Evolutionary conservation across 2,329 filamentous ascomycete species (phyloP), one percentile per base, ranked within the genome.

Genomic region (Dothistroma septosporum): DNA sequence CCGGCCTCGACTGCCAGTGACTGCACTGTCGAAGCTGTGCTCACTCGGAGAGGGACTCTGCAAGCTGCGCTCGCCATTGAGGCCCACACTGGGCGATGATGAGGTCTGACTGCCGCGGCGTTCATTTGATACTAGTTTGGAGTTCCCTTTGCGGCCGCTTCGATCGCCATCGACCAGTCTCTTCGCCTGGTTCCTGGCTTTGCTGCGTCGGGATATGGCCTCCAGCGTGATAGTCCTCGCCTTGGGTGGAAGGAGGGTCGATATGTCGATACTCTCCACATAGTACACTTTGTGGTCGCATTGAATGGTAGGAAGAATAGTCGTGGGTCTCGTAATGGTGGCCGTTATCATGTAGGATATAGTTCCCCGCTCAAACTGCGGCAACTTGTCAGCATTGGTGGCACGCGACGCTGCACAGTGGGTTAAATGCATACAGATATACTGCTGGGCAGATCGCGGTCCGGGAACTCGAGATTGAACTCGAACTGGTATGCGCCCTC

Each of bases 301-400:
- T 37, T 85, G 89, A 10, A 87, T 83, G 2, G 88, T 92, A 1
- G 93, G 88, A 14, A 88, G 84, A 63, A 97, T 95, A 6, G 92
- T 87, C 0, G 90, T 94, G 21, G 94, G 93, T 59, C 92, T 86
- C 21, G 93, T 97, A 60, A 97, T 76, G 9, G 92, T 97, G 33
- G 93, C 89, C 6, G 91, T 93, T 69, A 97, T 84, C 78, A 93
- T 86, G 77, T 97, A 99, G 21, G 89, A 88, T 69, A 99, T 91
- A 1, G 91, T 92, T 37, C 94, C 94, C 72, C 93, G 87, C 77
- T 97, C 94, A 75, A 99, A 99, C 92, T 97, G 55, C n/a, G 24
- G 31, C 32, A 35, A 33, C 52, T n/a, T 12, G 55, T 70, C 56
- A 70, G 67, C 55, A 55, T 31, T 10, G 49, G 54, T 12, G 8